Percentiles rank a stretch among this genome's conserved stretches.
These are phyloP conservation scores for Closterium sp. DNA, from an alignment of 139 green algal genomes.

Conservation along the genomic window DNA sequence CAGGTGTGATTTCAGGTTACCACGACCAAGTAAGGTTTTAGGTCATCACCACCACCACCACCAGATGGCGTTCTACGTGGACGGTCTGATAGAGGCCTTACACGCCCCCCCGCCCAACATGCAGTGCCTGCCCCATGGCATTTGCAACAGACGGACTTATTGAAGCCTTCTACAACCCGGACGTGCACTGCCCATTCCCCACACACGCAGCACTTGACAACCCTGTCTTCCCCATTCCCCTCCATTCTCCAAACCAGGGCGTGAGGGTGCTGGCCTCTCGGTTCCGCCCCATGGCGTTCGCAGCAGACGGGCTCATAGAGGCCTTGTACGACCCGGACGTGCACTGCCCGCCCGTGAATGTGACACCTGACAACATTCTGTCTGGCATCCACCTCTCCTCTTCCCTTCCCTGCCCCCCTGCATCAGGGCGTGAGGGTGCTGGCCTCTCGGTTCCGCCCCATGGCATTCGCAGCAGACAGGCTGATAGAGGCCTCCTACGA, in stretches of 20 bases:
- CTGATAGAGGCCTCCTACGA: conserved; percentile 52
- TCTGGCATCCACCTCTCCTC: conserved; percentile 49
- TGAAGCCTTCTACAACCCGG: conserved; percentile 50
- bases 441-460: conserved; percentile 34
- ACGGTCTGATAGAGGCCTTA: conserved; percentile 50
- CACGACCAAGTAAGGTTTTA: too few relatives aligned
- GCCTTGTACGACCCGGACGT: conserved; percentile 47
- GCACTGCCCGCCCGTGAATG: conserved; percentile 32
- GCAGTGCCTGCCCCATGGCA: conserved; percentile 40
- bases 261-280: conserved; percentile 25
- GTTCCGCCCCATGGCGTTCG: conserved; percentile 48
- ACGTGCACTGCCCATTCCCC: conserved; percentile 10
- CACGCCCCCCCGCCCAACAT: conserved; percentile 53
- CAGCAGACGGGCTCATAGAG: conserved; percentile 47
- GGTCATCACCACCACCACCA: background rate
- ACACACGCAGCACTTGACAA: too few relatives aligned
- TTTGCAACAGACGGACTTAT: conserved; percentile 46
- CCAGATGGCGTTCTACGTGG: conserved; percentile 36
- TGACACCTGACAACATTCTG: too few relatives aligned
- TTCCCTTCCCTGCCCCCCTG: too few relatives aligned
- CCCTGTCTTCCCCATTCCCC: too few relatives aligned
- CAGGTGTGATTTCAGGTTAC: too few relatives aligned
- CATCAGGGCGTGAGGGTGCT: background rate
- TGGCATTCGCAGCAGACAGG: conserved; percentile 49
- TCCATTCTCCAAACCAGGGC: background rate